These are phyloP conservation scores for Malus hybrid DNA, from an alignment of 331 rosid genomes.

Conservation along the genomic window DNA sequence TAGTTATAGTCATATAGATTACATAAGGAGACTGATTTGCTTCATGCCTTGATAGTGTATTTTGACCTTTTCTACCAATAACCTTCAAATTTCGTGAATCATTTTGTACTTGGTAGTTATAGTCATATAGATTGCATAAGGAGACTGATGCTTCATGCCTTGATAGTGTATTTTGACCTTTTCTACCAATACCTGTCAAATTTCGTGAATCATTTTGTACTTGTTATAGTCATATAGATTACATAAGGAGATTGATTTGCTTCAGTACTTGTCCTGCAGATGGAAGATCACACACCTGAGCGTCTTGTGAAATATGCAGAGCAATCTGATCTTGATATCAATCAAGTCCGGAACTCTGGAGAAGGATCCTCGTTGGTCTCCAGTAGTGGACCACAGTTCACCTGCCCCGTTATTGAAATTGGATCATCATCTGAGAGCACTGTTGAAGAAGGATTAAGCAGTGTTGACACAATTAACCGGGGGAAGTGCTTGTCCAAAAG, in stretches of 20 bases:
- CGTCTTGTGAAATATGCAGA: conserved; percentile 29
- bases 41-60: too few relatives aligned
- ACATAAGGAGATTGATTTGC: neutral
- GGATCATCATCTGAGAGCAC: conserved; percentile 25
- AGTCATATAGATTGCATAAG: too few relatives aligned
- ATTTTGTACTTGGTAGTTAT: too few relatives aligned
- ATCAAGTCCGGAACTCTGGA: conserved; percentile 32
- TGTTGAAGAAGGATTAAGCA: conserved; percentile 38
- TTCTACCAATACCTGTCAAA: too few relatives aligned
- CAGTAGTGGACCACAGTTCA: conserved; percentile 31
- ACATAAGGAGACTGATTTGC: too few relatives aligned
- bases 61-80: too few relatives aligned
- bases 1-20: too few relatives aligned
- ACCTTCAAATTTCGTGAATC: too few relatives aligned
- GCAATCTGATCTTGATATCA: conserved; percentile 14
- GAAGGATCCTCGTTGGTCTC: conserved; percentile 30
- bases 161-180: too few relatives aligned
- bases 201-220: too few relatives aligned
- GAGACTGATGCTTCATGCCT: too few relatives aligned
- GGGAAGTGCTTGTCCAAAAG: conserved; percentile 48
- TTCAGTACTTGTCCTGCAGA: conserved; percentile 17
- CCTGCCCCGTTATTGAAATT: conserved; percentile 32
- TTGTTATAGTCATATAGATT: neutral
- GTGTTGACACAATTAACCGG: conserved; percentile 31
- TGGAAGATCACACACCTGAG: conserved; percentile 52